Base-by-base conservation (phyloP, 2,329 filamentous ascomycete genomes). In the Fusarium hostae region DNA sequence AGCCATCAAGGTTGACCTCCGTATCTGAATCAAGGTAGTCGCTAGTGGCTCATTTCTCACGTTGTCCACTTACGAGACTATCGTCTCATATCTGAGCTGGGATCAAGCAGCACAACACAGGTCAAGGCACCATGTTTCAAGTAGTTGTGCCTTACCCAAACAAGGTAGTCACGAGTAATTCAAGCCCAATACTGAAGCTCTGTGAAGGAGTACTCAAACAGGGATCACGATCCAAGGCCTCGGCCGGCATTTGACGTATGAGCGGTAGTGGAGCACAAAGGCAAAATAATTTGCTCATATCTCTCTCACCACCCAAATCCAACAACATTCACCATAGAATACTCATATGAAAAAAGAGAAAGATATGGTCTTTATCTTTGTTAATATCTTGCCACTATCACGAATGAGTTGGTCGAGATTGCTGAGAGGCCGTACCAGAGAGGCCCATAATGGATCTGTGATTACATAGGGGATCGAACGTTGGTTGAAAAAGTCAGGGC, bases 231-330 rank as follows among this genome's bases (percentile, higher is more conserved):
- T 55, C 26, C 28, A 40, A 41, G 41, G 44, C 18, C 37, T 56
- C 50, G 47, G 55, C 28, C 51, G 52, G 51, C 51, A 63, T 63
- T 63, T 59, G 45, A 22, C 26, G 40, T 57, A 58, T 40, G 20
- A 32, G 41, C 22, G 39, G 34, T 41, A 67, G 65, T 62, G 67
- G 67, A 70, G 68, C 34, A 55, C 41, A 41, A 45, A 39, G 39
- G 40, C 55, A 52, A 51, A 66, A 73, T 68, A 73, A 73, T 70
- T 73, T 73, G 70, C 70, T 73, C 70, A 73, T 68, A 73, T 72
- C 34, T 59, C 55, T 32, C 70, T 73, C 70, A 73, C 34, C 16
- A 56, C 40, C 24, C 13, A 26, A 41, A 32, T 18, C 11, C 37
- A 34, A 40, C 9, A 51, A 26, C 28, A 51, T 52, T 28, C 9